phyloP scores from a whole-genome alignment of 1,139 yeast species.

The Yamadazyma buinensis region DNA sequence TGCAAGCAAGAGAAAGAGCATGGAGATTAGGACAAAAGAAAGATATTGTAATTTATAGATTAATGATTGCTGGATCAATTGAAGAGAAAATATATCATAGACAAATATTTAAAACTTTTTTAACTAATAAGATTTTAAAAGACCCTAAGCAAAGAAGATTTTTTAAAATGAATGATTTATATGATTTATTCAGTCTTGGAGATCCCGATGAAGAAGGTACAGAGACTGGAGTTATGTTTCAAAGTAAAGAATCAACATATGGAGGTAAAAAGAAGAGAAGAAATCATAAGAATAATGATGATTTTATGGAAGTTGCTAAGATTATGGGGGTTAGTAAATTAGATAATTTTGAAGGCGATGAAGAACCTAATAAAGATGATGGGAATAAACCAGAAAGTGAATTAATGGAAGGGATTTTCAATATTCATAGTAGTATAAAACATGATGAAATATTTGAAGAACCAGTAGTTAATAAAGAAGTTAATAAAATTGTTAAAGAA shows the following conservation, averaged over 20 bases:
- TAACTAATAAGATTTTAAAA: constrained; percentile 88
- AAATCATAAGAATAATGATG: constrained; percentile 43
- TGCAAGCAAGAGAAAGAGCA: constrained; percentile 95
- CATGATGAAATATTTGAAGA: constrained; percentile 74
- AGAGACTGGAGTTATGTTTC: constrained; percentile 62
- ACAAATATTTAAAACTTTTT: constrained; percentile 90
- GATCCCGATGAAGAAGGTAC: constrained; percentile 67
- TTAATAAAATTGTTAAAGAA: constrained; percentile 66
- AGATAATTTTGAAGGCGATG: constrained; percentile 44
- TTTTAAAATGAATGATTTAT: constrained; percentile 87
- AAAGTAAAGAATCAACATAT: constrained; percentile 42
- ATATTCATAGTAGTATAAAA: constrained; percentile 68
- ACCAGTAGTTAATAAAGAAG: constrained; percentile 69
- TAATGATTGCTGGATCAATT: constrained; percentile 93
- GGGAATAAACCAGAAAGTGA: constrained; percentile 23
- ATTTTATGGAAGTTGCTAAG: constrained; percentile 49
- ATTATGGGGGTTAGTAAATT: constrained; percentile 54
- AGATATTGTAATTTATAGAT: constrained; percentile 87
- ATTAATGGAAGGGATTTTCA: constrained; percentile 39
- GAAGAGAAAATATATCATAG: constrained; percentile 97
- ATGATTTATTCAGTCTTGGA: constrained; percentile 83
- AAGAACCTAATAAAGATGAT: constrained; percentile 5
- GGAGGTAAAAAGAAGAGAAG: constrained; percentile 19
- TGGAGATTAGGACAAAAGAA: constrained; percentile 96
- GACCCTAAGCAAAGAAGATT: constrained; percentile 94